Evolutionary conservation across 2,329 filamentous ascomycete genomes (phyloP).

Genomic region (Herpotrichia juniperi): DNA sequence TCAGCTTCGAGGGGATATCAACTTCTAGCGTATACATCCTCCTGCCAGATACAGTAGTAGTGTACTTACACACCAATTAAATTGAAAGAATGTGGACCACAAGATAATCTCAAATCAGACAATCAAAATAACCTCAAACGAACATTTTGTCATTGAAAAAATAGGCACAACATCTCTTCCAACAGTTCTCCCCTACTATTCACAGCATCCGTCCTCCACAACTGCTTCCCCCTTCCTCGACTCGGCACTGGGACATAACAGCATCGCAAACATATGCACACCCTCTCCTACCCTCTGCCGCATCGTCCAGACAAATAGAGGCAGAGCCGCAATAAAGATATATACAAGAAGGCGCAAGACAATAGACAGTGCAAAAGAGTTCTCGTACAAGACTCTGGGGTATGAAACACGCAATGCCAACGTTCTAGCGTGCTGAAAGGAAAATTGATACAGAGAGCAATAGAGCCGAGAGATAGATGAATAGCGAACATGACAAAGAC

Average conservation of each 20-base stretch:
- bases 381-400: neutral
- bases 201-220: too few relatives aligned
- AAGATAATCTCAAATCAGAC: too few relatives aligned
- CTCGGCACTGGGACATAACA: neutral
- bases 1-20: too few relatives aligned
- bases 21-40: too few relatives aligned
- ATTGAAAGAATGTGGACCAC: too few relatives aligned
- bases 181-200: too few relatives aligned
- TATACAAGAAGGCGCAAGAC: slow-evolving; percentile 1
- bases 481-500: neutral
- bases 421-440: slow-evolving; percentile 6
- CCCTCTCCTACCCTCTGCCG: neutral
- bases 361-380: neutral
- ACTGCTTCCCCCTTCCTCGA: too few relatives aligned
- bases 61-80: too few relatives aligned
- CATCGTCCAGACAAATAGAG: neutral
- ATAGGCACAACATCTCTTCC: too few relatives aligned
- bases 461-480: neutral
- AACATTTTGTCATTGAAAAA: too few relatives aligned
- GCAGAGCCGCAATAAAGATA: neutral
- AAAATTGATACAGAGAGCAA: neutral
- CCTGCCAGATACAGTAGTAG: too few relatives aligned
- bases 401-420: slow-evolving; percentile 7
- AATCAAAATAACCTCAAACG: too few relatives aligned
- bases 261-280: slow-evolving; percentile 2